These are phyloP conservation scores for Lipomyces lipofer DNA, from an alignment of 805 yeast species.

Conservation along the genomic window DNA sequence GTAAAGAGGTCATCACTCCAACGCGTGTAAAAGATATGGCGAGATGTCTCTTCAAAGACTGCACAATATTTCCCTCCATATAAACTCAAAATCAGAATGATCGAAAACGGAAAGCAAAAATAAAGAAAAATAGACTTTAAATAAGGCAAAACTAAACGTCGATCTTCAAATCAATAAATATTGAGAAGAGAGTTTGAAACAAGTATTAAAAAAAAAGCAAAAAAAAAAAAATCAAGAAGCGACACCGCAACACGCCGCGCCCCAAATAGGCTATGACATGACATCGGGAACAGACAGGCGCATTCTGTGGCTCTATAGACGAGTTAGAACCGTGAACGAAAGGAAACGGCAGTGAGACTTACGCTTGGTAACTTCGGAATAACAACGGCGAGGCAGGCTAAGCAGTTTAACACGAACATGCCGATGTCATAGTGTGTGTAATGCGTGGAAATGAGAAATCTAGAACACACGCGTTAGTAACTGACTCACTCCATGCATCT, in stretches of 20 bases:
- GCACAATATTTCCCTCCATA: too few species aligned
- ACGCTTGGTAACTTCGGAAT: slow-evolving; percentile 79
- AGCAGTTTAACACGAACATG: slow-evolving; percentile 74
- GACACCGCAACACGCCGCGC: not conserved
- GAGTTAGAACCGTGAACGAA: not conserved
- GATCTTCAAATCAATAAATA: not conserved
- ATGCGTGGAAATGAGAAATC: slow-evolving; percentile 81
- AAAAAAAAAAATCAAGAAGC: not conserved
- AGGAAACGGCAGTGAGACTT: slow-evolving; percentile 1
- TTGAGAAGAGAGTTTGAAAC: not conserved
- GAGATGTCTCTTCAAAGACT: too few species aligned
- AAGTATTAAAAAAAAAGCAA: too few species aligned
- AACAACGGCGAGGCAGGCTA: slow-evolving; percentile 82
- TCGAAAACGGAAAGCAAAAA: not conserved
- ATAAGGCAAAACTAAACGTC: slow-evolving; percentile 1
- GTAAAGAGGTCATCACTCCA: too few species aligned
- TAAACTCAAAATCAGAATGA: too few species aligned
- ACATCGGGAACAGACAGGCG: slow-evolving; percentile 29
- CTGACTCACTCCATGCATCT: not conserved
- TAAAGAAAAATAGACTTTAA: not conserved
- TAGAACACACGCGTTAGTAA: too few species aligned
- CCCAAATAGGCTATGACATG: not conserved
- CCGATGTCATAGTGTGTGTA: slow-evolving; percentile 82
- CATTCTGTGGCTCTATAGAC: slow-evolving; percentile 28
- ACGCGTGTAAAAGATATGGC: too few species aligned